phyloP scores from a whole-genome alignment of 305 asterid genomes.

The Coffea humblotiana region DNA sequence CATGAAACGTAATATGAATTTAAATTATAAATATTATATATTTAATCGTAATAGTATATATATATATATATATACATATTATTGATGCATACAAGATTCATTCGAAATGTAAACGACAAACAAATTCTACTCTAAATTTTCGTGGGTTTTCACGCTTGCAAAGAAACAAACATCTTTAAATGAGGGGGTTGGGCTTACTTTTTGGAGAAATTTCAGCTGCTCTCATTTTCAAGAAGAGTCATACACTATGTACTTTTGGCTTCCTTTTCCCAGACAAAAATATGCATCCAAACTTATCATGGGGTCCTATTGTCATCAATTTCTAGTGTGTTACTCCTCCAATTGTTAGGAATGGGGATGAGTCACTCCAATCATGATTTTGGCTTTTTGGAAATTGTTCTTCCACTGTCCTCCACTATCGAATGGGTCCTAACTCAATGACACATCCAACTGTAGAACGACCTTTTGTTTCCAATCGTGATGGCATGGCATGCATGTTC shows the following conservation, averaged over 20 bases:
- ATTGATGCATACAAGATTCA: too few relatives aligned
- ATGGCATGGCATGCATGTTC: conserved; percentile 43
- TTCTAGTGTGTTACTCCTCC: background rate
- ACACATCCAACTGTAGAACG: conserved; percentile 29
- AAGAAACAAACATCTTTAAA: conserved; percentile 35
- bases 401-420: conserved; percentile 12
- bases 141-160: background rate
- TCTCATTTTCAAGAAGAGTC: conserved; percentile 19
- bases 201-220: conserved; percentile 14
- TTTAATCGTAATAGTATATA: too few relatives aligned
- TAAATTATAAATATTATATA: too few relatives aligned
- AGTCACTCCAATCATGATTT: conserved; percentile 5
- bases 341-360: background rate
- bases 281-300: conserved; percentile 7
- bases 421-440: conserved; percentile 23
- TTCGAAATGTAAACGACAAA: too few relatives aligned
- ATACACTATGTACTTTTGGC: conserved; percentile 17
- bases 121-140: too few relatives aligned
- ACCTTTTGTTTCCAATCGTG: conserved; percentile 32
- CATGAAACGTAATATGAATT: too few relatives aligned
- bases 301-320: conserved; percentile 14
- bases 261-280: conserved; percentile 18
- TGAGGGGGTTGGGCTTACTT: conserved; percentile 23
- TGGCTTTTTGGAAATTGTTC: conserved; percentile 12
- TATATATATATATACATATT: too few relatives aligned